phyloP scores from a whole-genome alignment of 495 filamentous ascomycete species.

The Trichocladium antarcticum region DNA sequence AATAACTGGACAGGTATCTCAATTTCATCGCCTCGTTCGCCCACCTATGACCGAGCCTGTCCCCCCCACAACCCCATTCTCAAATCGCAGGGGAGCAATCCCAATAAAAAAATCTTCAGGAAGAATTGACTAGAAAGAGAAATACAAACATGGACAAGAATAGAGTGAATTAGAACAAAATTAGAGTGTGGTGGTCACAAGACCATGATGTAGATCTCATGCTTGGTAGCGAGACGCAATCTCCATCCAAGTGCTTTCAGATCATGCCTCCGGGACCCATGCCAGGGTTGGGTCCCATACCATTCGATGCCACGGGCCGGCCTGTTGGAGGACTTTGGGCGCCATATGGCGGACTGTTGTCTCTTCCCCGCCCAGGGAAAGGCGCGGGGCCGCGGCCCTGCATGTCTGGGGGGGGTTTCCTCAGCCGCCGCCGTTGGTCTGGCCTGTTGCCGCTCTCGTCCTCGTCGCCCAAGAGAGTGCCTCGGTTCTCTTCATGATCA shows the following conservation, averaged over 20 bases:
- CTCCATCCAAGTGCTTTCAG: constrained; percentile 11
- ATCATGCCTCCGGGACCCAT: constrained; percentile 39
- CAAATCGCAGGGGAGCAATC: constrained; percentile 5
- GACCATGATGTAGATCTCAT: no score
- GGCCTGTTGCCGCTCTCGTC: constrained; percentile 35
- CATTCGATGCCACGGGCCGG: no score
- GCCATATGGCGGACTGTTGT: constrained; percentile 28
- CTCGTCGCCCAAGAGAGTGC: constrained; percentile 29
- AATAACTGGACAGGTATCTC: constrained; percentile 25
- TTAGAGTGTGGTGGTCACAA: no score
- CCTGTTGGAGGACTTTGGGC: no score
- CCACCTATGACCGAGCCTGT: not conserved
- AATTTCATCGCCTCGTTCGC: constrained; percentile 21
- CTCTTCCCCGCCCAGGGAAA: constrained; percentile 34
- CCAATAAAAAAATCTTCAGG: constrained; percentile 17
- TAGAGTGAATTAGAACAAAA: constrained; percentile 13
- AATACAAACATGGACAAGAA: not conserved
- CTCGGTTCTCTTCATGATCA: constrained; percentile 33
- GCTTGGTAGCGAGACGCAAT: not conserved
- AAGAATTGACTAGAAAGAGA: constrained; percentile 20
- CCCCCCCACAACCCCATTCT: not conserved
- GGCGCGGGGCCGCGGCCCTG: constrained; percentile 37
- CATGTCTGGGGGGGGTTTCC: constrained; percentile 33
- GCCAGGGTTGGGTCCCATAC: constrained; percentile 12
- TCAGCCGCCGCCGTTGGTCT: constrained; percentile 37